Evolutionary conservation across 257 asterid genomes (phyloP), one percentile per base, ranked within the genome.

Genomic region (Solanum piurae): DNA sequence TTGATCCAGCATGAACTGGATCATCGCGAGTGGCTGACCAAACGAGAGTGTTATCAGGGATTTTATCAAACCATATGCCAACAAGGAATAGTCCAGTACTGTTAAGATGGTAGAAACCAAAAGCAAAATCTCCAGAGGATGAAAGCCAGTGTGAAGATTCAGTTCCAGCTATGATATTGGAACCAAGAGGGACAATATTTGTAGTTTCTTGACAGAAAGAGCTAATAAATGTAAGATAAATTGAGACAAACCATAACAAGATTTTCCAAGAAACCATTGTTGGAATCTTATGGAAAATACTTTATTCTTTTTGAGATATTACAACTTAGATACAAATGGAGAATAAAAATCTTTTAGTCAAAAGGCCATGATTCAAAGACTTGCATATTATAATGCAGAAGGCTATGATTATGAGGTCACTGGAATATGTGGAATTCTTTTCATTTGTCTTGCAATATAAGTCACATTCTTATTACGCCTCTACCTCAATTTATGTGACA

Each of bases 11-110:
- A 18, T 23, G 40, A 42, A 76, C 90, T 27, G 66, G 89, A 9
- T 36, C 44, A 55, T 91, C 86, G 3, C 93, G 90, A 87, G 91
- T 91, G 44, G 92, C 93, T 0, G 92, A 87, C 94, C 93, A 92
- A 13, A 90, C 86, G 8, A 91, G 31, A 83, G 93, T 89, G 23
- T 23, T 88, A 4, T 91, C 85, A 0, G 92, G 89, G 33, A 90
- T 83, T 52, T 80, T 82, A n/a, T 92, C 76, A 87, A 89, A 90
- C 93, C 91, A 87, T 84, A 92, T 89, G n/a, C 91, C 91, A n/a
- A 91, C 89, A 84, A 92, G 71, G 92, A 87, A 92, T 77, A 88
- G 85, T 38, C 89, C 91, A 0, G 89, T 88, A 1, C 13, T 14
- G 36, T 75, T 25, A 5, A 87, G 87, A 42, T 38, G 85, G 84